Conservation (phyloP, 2,329 filamentous ascomycete genomes). For the Botrytis squamosa region DNA sequence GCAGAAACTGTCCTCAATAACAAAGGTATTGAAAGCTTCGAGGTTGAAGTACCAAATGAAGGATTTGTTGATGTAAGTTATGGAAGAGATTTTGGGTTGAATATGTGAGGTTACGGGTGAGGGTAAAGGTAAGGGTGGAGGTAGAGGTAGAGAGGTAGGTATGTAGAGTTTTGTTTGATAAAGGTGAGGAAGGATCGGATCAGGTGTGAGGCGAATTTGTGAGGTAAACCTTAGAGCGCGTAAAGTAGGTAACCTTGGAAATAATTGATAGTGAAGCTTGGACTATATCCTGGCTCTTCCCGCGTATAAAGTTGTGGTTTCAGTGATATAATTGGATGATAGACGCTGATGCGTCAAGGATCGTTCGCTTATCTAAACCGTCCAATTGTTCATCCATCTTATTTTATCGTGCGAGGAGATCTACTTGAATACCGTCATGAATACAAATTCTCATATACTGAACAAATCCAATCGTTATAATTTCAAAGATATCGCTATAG, state of each 20-base stretch:
- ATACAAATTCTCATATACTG: neutral
- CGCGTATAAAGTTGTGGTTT: neutral
- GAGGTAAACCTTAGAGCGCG: neutral
- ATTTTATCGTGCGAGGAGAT: neutral
- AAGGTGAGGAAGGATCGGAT: neutral
- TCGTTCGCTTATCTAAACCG: neutral
- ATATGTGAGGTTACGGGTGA: slow-evolving; percentile 7
- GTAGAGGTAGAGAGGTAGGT: neutral
- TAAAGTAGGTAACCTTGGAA: neutral
- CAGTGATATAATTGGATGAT: neutral
- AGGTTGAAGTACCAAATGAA: slow-evolving; percentile 8
- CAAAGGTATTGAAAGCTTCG: slow-evolving; percentile 2
- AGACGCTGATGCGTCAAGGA: neutral
- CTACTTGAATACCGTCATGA: neutral
- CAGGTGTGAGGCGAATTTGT: neutral
- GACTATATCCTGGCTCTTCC: neutral
- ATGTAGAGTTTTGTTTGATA: slow-evolving; percentile 8
- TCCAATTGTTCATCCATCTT: neutral
- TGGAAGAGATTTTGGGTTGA: neutral
- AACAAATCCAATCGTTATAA: neutral
- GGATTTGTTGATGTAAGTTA: slow-evolving; percentile 5
- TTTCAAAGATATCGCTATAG: neutral
- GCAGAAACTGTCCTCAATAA: slow-evolving; percentile 19
- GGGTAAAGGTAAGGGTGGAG: neutral
- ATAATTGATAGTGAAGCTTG: neutral